A percentile compares a stretch with the other conserved stretches of the same genome.
Evolutionary conservation across 257 asterid species (phyloP).

Genomic region (Solanum etuberosum): DNA sequence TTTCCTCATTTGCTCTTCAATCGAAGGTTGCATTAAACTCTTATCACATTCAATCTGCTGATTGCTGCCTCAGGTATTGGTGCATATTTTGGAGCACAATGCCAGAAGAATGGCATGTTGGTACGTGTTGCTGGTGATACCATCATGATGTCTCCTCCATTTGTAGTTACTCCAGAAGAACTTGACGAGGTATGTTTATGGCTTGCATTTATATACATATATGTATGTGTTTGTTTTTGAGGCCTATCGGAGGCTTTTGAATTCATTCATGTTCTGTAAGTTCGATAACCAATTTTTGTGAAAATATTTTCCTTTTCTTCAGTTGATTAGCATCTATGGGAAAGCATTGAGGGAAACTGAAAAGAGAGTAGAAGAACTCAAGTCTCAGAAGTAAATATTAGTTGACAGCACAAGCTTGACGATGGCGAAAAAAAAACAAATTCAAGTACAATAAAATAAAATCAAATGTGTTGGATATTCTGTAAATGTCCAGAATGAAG

Average conservation of each 20-base stretch:
- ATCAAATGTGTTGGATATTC: not conserved
- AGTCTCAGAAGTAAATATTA: constrained; percentile 36
- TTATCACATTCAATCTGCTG: not conserved
- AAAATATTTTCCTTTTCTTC: constrained; percentile 1
- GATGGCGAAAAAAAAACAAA: not conserved
- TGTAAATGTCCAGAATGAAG: not conserved
- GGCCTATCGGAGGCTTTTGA: not conserved
- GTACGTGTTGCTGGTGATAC: constrained; percentile 80
- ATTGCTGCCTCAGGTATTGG: constrained; percentile 41
- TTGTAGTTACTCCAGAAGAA: constrained; percentile 57
- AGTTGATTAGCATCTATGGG: constrained; percentile 64
- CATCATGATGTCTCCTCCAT: constrained; percentile 93
- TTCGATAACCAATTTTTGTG: not conserved
- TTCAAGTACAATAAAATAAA: not conserved
- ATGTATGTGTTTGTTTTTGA: not conserved
- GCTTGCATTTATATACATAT: not conserved
- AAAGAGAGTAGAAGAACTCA: constrained; percentile 67
- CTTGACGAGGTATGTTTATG: constrained; percentile 42
- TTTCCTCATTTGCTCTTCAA: not conserved
- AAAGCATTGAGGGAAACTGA: constrained; percentile 82
- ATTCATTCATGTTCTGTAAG: not conserved
- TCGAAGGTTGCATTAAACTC: not conserved
- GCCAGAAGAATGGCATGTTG: constrained; percentile 76
- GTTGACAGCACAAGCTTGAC: not conserved
- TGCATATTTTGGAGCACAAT: constrained; percentile 79